These are phyloP conservation scores for Tuber melanosporum DNA, from an alignment of 495 filamentous ascomycete species.

Conservation along the genomic window DNA sequence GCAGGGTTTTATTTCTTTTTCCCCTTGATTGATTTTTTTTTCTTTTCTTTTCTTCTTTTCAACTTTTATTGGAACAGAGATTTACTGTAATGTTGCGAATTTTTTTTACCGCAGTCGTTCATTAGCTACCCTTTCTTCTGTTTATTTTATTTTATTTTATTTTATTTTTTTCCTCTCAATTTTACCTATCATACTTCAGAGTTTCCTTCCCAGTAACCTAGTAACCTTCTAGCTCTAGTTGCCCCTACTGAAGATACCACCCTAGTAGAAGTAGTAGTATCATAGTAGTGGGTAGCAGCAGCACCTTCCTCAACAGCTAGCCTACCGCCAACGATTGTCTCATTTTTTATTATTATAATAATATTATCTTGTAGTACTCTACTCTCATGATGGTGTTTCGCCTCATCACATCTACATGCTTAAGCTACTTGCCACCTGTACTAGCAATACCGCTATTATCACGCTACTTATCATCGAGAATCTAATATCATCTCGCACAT, in stretches of 20 bases:
- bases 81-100: slow-evolving; percentile 1
- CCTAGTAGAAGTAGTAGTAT: not conserved
- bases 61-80: slow-evolving; percentile 12
- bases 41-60: slow-evolving; percentile 18
- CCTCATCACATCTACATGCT: not conserved
- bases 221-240: not conserved
- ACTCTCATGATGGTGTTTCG: not conserved
- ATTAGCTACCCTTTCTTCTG: not conserved
- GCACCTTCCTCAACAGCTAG: not conserved
- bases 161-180: not conserved
- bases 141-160: too few relatives aligned
- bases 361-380: not conserved
- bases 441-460: not conserved
- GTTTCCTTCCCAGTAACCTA: not conserved
- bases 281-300: not conserved
- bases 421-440: not conserved
- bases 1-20: slow-evolving; percentile 4
- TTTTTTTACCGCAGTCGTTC: not conserved
- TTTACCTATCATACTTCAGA: not conserved
- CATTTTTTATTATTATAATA: not conserved
- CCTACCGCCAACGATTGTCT: not conserved
- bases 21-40: not conserved
- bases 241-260: not conserved
- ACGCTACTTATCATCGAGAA: not conserved
- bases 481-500: not conserved